A percentile compares a stretch with the other conserved stretches of the same genome.
Conservation (phyloP, 768 basidiomycete species). For the Kwoniella dendrophila region DNA sequence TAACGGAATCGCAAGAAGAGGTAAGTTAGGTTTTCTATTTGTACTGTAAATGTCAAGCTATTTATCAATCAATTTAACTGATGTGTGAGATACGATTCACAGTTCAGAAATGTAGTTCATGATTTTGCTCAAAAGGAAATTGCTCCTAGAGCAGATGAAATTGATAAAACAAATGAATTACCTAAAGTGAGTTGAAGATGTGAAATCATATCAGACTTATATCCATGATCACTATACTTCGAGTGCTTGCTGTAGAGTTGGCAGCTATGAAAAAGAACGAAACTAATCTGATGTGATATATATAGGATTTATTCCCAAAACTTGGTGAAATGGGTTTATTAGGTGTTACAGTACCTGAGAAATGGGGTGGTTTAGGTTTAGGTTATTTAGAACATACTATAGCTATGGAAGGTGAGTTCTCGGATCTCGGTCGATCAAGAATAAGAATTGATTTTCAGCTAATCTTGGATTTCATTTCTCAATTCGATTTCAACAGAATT, state of each 20-base stretch:
- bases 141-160: constrained; percentile 79
- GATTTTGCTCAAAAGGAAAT: constrained; percentile 82
- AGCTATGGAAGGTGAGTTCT: constrained; percentile 79
- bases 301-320: constrained; percentile 44
- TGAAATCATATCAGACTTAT: not conserved
- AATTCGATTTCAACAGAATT: constrained; percentile 59
- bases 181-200: constrained; percentile 62
- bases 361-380: constrained; percentile 78
- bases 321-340: constrained; percentile 44
- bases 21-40: constrained; percentile 58
- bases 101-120: constrained; percentile 80
- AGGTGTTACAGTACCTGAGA: constrained; percentile 69
- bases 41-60: too few species aligned
- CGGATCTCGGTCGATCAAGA: not conserved
- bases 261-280: not conserved
- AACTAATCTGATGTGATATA: constrained; percentile 5
- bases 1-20: constrained; percentile 78
- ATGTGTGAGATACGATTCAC: constrained; percentile 12
- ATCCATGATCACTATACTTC: not conserved
- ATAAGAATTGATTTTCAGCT: too few species aligned
- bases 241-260: constrained; percentile 4
- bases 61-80: not conserved
- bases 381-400: constrained; percentile 87
- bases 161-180: constrained; percentile 81
- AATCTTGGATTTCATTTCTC: not conserved